Percentiles rank a stretch among this genome's conserved stretches.
Conservation (phyloP, 345 rosid genomes). For the Streptanthus diversifolius region DNA sequence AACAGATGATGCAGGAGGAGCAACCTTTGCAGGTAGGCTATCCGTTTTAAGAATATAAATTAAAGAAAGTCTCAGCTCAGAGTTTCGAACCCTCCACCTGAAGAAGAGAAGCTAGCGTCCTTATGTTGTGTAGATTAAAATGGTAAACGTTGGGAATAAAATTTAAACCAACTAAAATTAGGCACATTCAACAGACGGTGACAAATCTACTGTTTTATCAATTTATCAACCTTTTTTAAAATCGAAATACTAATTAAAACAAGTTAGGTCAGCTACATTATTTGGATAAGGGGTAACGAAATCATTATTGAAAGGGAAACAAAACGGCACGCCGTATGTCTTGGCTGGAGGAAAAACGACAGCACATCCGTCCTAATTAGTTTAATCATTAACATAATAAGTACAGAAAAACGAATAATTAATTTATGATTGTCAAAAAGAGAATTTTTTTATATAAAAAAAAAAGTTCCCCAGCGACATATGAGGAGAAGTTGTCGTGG, state of each 20-base stretch:
- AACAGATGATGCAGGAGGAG: conserved; percentile 99
- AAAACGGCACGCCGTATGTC: conserved; percentile 2
- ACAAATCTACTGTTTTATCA: no score
- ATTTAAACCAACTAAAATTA: no score
- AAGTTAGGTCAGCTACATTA: not conserved
- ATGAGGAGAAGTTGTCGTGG: not conserved
- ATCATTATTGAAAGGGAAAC: not conserved
- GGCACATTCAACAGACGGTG: no score
- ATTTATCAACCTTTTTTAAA: no score
- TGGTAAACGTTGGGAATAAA: no score
- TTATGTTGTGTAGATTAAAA: no score
- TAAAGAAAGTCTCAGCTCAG: no score
- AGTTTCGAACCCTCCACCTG: no score
- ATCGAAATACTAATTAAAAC: no score
- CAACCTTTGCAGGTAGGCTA: conserved; percentile 72
- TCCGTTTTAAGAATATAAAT: not conserved
- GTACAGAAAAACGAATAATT: not conserved
- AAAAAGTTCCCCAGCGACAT: not conserved
- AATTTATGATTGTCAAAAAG: not conserved
- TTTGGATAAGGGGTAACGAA: not conserved
- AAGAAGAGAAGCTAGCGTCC: no score
- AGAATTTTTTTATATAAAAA: no score
- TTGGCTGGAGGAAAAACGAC: not conserved
- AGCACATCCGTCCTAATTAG: conserved; percentile 2
- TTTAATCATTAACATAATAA: not conserved